A percentile compares a stretch with the other conserved stretches of the same genome.
phyloP scores from a whole-genome alignment of 257 asterid genomes.

The Parsonsia alboflavescens region DNA sequence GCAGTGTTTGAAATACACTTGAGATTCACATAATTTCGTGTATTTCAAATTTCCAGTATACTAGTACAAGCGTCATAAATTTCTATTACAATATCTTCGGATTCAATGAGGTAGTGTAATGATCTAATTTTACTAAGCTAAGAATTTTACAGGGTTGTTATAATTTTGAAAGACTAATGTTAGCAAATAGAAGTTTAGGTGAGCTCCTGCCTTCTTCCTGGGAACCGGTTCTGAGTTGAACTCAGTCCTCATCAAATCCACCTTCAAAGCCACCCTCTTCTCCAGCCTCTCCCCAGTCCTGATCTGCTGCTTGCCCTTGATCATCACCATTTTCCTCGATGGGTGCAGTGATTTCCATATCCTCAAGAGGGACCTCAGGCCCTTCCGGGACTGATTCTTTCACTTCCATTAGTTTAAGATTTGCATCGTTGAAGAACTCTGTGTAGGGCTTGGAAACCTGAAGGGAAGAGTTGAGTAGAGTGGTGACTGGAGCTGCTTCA shows the following conservation, averaged over 20 bases:
- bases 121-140: background rate
- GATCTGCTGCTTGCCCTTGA: conserved; percentile 36
- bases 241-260: conserved; percentile 53
- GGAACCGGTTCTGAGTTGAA: background rate
- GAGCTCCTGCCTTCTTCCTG: background rate
- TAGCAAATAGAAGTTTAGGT: background rate
- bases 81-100: background rate
- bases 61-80: background rate
- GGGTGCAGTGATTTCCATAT: conserved; percentile 32
- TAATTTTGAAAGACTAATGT: background rate
- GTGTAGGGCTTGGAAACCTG: conserved; percentile 83
- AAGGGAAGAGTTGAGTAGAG: background rate
- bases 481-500: background rate
- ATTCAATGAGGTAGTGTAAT: background rate
- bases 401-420: conserved; percentile 41
- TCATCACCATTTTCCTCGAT: conserved; percentile 19
- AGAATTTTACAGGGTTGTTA: background rate
- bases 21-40: background rate
- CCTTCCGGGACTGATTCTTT: conserved; percentile 25
- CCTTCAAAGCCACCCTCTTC: conserved; percentile 43
- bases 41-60: background rate
- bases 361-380: conserved; percentile 27
- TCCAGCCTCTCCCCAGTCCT: conserved; percentile 51
- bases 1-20: background rate
- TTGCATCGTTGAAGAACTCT: conserved; percentile 51